Percentiles rank a stretch among this genome's conserved stretches.
These are phyloP conservation scores for Gentiana straminea DNA, from an alignment of 257 asterid genomes.

Conservation along the genomic window DNA sequence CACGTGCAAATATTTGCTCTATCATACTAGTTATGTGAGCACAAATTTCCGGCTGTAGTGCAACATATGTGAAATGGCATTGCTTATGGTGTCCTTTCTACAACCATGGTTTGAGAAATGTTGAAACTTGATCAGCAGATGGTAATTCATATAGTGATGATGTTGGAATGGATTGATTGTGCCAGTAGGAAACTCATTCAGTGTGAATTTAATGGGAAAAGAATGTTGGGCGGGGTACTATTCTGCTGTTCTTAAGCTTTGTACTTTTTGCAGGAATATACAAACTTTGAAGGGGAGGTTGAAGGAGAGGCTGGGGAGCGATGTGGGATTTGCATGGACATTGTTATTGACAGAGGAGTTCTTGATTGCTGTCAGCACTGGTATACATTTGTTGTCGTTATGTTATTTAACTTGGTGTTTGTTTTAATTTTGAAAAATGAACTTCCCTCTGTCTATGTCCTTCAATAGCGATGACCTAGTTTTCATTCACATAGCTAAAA, in stretches of 20 bases:
- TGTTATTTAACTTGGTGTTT: slow-evolving; percentile 6
- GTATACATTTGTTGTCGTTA: slow-evolving; percentile 23
- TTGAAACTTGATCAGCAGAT: no score
- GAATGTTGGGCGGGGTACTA: no score
- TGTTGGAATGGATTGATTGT: background rate
- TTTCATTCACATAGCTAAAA: background rate
- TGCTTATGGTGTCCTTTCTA: no score
- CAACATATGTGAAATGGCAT: no score
- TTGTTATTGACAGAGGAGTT: slow-evolving; percentile 85
- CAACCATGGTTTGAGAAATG: no score
- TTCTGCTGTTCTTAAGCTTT: background rate
- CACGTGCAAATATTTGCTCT: no score
- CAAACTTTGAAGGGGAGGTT: slow-evolving; percentile 56
- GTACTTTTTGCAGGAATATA: slow-evolving; percentile 46
- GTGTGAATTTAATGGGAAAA: no score
- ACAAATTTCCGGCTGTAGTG: no score
- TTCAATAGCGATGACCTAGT: no score
- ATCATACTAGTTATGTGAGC: no score
- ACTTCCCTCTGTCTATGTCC: background rate
- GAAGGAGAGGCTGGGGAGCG: slow-evolving; percentile 38
- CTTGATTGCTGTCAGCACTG: slow-evolving; percentile 99
- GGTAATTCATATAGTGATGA: background rate
- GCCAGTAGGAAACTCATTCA: background rate
- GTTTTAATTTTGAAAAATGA: background rate
- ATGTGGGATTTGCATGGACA: slow-evolving; percentile 94